Evolutionary conservation across 169 alveolate genomes (phyloP).

Genomic region (Eimeria sp.): DNA sequence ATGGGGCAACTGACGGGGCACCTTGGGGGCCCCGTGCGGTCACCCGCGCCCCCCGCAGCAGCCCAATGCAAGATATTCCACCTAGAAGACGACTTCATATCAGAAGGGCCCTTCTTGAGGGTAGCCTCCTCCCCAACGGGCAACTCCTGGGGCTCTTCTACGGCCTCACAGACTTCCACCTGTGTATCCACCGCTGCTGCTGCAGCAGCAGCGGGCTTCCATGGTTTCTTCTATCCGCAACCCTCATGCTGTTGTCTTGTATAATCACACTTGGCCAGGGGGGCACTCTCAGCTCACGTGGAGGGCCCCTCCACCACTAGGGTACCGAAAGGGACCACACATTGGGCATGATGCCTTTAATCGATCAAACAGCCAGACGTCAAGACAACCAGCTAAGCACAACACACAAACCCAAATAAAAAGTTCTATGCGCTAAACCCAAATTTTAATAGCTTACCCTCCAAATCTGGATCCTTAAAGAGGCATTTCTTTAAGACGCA

Average conservation of each 20-base stretch:
- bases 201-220: neutral
- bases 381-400: constrained; percentile 56
- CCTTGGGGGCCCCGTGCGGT: neutral
- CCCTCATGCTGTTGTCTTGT: neutral
- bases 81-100: neutral
- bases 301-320: constrained; percentile 57
- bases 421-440: constrained; percentile 35
- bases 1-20: constrained; percentile 2
- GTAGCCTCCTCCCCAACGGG: neutral
- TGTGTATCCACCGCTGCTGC: neutral
- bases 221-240: neutral
- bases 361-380: constrained; percentile 70
- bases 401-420: neutral
- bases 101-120: neutral
- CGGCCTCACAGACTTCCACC: neutral
- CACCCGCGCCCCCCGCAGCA: neutral
- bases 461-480: no score
- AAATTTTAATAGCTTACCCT: neutral
- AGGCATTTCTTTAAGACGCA: neutral
- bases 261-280: neutral
- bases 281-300: neutral
- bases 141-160: neutral
- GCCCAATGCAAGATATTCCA: neutral
- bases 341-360: constrained; percentile 74
- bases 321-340: constrained; percentile 69